Conservation (phyloP, 441 rosid species). For the Rhodomyrtus psidioides region DNA sequence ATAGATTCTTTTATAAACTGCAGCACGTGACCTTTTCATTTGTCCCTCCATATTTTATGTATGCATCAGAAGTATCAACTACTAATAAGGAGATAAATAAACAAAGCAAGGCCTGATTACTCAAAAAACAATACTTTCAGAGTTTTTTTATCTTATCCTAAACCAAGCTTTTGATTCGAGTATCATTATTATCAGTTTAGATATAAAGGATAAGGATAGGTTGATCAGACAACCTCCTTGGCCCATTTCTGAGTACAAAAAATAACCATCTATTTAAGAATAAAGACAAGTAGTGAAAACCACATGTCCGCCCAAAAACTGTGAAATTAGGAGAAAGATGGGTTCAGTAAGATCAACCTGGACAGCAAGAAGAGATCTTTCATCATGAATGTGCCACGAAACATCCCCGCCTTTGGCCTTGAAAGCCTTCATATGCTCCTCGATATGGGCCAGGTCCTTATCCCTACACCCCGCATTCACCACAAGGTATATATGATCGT, state of each 20-base stretch:
- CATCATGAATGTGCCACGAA: conserved; percentile 92
- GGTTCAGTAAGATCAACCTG: conserved; percentile 40
- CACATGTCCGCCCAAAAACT: neutral
- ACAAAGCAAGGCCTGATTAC: neutral
- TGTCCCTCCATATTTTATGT: neutral
- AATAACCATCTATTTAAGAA: neutral
- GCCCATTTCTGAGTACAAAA: neutral
- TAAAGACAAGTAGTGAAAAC: neutral
- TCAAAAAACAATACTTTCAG: neutral
- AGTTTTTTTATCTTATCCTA: neutral
- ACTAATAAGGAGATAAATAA: neutral
- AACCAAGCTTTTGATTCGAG: neutral
- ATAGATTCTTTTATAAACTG: neutral
- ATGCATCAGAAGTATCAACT: neutral
- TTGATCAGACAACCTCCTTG: neutral
- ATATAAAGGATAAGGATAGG: neutral
- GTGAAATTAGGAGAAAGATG: neutral
- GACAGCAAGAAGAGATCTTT: conserved; percentile 95
- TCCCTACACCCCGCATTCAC: conserved; percentile 99
- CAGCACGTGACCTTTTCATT: neutral
- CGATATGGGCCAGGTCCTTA: conserved; percentile 94
- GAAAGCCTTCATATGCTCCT: conserved; percentile 90
- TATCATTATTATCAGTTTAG: neutral
- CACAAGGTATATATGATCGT: conserved; percentile 78
- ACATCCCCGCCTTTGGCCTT: conserved; percentile 90